Base-by-base conservation (phyloP, 352 stramenopile genomes). In the Phytophthora foliorum region DNA sequence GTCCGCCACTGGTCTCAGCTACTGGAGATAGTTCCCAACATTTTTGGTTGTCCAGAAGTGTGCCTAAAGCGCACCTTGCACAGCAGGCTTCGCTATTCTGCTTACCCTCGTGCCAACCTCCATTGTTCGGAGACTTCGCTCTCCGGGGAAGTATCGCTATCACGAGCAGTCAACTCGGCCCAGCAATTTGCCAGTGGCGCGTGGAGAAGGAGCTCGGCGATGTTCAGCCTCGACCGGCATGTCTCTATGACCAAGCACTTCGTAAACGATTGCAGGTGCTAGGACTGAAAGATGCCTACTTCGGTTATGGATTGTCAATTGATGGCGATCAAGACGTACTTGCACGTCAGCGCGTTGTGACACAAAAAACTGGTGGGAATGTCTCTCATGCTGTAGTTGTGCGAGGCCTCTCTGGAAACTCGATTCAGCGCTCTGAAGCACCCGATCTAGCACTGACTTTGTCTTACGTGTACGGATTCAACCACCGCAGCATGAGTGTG, bases 161-260 rank as follows among this genome's bases (percentile, higher is more conserved):
- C 13, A 85, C 86, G 0, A 78, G 81, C 8, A 81, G 78, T 44
- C 76, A 75, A 38, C 41, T 58, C 16, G 74, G 83, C 10, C 72
- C 78, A 29, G 80, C 80, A 10, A 80, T 94, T 39, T 94, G 84
- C 50, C 88, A 94, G 48, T 95, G 86, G 86, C 65, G 72, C 17
- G 55, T 92, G n/a, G 73, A 76, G 24, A 83, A 86, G 16, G 80
- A 89, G 31, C 63, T 78, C 7, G 49, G 41, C 9, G 82, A 89
- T 31, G 63, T 75, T 1, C 82, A 91, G 21, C 78, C 82, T 49
- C 77, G 69, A 36, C 48, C 70, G 8, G 19, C 39, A 1, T 82
- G 61, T 22, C 14, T 38, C 19, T 84, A 75, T 42, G 50, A 80
- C 38, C 22, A 54, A 32, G 22, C 6, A 1, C 70, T 84, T 55